Base-by-base conservation (phyloP, 2,329 filamentous ascomycete genomes). In the Xylaria sp. region DNA sequence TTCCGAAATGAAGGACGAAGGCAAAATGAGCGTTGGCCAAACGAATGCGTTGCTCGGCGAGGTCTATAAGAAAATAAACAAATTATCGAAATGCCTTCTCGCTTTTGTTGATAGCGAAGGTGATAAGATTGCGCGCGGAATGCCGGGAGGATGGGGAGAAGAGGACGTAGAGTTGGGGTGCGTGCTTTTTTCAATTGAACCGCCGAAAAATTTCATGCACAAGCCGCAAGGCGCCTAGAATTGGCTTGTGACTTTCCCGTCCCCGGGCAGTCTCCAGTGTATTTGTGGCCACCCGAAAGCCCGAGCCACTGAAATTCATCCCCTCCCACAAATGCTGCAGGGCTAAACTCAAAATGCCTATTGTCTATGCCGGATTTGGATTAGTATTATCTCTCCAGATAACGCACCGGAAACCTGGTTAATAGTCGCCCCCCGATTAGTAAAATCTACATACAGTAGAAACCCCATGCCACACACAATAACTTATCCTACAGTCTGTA, bases 361-460 rank as follows among this genome's bases (percentile, higher is more conserved):
- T 60, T 24, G 42, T 55, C 55, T 21, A 12, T 32, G 17, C 67
- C 47, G 14, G 27, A 73, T 73, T 27, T 19, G 68, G 70, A 34
- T 45, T 73, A 71, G 71, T 24, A 8, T n/a, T 5, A 8, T 32
- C 45, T 61, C 48, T 39, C 67, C 63, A 75, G 73, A 75, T 58
- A 73, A 75, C 72, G 30, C 45, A 24, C 64, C 73, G 73, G 73
- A 69, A 72, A 47, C 67, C 47, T 60, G 12, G n/a, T 32, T 62
- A 34, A 58, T 54, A 61, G 27, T 68, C 32, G 45, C 50, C 54
- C 24, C 9, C 1, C 70, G 21, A 75, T 75, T 75, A 72, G 74
- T 14, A 50, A 51, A 11, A n/a, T 36, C 19, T 6, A n/a, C n/a
- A n/a, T n/a, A n/a, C n/a, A n/a, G n/a, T n/a, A n/a, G n/a, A n/a